phyloP scores from a whole-genome alignment of 352 stramenopile species.

The Globisporangium barbulae region DNA sequence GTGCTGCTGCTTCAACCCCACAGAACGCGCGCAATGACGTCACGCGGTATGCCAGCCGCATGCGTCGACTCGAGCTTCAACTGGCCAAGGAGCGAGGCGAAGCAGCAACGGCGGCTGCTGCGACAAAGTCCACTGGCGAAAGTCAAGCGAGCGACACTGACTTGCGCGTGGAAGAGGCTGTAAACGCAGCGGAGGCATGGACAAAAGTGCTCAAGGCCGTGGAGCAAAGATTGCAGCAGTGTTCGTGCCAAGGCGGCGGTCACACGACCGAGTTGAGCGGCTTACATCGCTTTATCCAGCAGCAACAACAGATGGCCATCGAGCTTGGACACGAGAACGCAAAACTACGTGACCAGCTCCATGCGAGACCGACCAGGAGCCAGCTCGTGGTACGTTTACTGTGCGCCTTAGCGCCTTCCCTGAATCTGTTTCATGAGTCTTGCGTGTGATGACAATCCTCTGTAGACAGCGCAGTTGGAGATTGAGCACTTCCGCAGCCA shows the following conservation, averaged over 20 bases:
- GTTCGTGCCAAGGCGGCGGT: not conserved
- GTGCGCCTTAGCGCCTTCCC: too few species aligned
- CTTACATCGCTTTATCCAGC: conserved; percentile 13
- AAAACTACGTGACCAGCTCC: conserved; percentile 25
- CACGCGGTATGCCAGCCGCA: conserved; percentile 22
- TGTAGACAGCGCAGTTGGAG: conserved; percentile 10
- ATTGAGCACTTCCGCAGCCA: conserved; percentile 5
- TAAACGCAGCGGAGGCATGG: not conserved
- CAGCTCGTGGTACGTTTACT: conserved; percentile 19
- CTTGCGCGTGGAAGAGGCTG: not conserved
- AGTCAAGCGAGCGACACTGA: not conserved
- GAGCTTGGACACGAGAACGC: conserved; percentile 23
- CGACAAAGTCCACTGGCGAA: not conserved
- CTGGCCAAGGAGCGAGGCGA: conserved; percentile 12
- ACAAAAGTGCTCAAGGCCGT: not conserved
- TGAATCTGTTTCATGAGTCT: not conserved
- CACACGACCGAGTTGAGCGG: not conserved
- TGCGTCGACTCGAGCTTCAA: conserved; percentile 23
- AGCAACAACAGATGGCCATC: conserved; percentile 16
- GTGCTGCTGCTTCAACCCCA: not conserved
- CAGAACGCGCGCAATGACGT: conserved; percentile 27
- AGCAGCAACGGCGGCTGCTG: not conserved
- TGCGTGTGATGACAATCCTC: not conserved
- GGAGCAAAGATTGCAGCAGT: not conserved
- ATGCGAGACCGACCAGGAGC: conserved; percentile 15